These are phyloP conservation scores for Cutaneotrichosporon sp. DNA, from an alignment of 1,284 basidiomycete genomes.

Conservation along the genomic window DNA sequence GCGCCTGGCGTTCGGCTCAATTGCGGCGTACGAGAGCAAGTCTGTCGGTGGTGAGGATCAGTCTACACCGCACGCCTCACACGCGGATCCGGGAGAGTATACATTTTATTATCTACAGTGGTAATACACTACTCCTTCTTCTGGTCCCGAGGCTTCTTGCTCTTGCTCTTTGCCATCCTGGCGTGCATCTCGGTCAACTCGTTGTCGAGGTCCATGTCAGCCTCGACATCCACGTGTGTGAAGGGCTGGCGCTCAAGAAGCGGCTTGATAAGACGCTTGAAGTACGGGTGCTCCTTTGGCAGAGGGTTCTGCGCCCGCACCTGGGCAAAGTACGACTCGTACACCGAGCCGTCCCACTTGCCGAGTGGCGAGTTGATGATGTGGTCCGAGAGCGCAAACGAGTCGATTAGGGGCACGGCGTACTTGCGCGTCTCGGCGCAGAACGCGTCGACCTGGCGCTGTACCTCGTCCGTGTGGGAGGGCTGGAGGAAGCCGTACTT, in stretches of 20 bases:
- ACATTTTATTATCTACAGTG: not conserved
- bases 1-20: no score
- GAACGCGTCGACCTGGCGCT: conserved; percentile 54
- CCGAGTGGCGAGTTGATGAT: conserved; percentile 62
- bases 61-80: no score
- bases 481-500: conserved; percentile 56
- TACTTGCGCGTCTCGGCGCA: conserved; percentile 56
- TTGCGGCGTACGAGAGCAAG: no score
- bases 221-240: conserved; percentile 54
- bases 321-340: conserved; percentile 57
- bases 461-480: conserved; percentile 55
- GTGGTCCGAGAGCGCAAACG: conserved; percentile 59
- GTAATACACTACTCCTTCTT: conserved; percentile 11
- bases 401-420: conserved; percentile 58
- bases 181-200: conserved; percentile 42
- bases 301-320: conserved; percentile 52
- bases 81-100: not conserved
- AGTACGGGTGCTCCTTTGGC: conserved; percentile 57
- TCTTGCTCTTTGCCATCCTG: conserved; percentile 22
- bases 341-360: conserved; percentile 55
- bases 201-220: conserved; percentile 54
- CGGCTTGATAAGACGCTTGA: conserved; percentile 59
- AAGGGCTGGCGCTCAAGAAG: conserved; percentile 56
- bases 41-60: no score
- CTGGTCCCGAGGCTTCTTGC: conserved; percentile 13